Evolutionary conservation across 2,329 filamentous ascomycete genomes (phyloP).

Genomic region (Arthrobotrys musiformis): DNA sequence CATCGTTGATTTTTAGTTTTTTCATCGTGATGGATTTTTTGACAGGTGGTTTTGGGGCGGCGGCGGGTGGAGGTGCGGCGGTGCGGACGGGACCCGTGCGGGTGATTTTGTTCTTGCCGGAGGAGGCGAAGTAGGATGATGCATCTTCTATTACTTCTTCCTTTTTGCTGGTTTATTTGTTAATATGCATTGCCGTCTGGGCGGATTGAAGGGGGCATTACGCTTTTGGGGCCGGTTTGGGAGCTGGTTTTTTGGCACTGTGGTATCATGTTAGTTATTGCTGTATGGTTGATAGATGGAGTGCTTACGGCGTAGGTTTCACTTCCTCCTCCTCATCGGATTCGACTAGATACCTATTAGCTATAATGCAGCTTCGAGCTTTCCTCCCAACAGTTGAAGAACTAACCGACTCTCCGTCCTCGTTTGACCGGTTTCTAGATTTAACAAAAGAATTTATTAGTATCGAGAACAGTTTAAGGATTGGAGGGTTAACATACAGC

Average conservation of each 20-base stretch:
- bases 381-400: neutral
- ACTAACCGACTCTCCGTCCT: slow-evolving; percentile 49
- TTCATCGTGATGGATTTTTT: slow-evolving; percentile 63
- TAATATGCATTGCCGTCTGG: neutral
- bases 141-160: slow-evolving; percentile 67
- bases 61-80: too few species aligned
- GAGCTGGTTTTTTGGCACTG: slow-evolving; percentile 64
- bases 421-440: slow-evolving; percentile 28
- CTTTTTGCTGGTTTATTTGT: slow-evolving; percentile 62
- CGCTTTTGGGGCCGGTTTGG: slow-evolving; percentile 46
- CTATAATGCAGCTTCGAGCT: neutral
- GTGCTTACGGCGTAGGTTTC: slow-evolving; percentile 47
- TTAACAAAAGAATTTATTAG: neutral
- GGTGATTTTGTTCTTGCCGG: slow-evolving; percentile 68
- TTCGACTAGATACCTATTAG: slow-evolving; percentile 58
- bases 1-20: slow-evolving; percentile 64
- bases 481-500: slow-evolving; percentile 17
- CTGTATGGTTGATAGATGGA: neutral
- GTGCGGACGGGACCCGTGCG: slow-evolving; percentile 64
- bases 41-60: too few species aligned
- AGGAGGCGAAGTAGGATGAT: slow-evolving; percentile 72
- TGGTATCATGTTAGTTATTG: slow-evolving; percentile 17
- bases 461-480: neutral
- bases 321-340: slow-evolving; percentile 62
- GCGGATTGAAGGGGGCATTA: slow-evolving; percentile 8